Evolutionary conservation across 192 early-diverging fungal genomes (phyloP), one percentile per base, ranked within the genome.

Genomic region (Spinellus fusiger): DNA sequence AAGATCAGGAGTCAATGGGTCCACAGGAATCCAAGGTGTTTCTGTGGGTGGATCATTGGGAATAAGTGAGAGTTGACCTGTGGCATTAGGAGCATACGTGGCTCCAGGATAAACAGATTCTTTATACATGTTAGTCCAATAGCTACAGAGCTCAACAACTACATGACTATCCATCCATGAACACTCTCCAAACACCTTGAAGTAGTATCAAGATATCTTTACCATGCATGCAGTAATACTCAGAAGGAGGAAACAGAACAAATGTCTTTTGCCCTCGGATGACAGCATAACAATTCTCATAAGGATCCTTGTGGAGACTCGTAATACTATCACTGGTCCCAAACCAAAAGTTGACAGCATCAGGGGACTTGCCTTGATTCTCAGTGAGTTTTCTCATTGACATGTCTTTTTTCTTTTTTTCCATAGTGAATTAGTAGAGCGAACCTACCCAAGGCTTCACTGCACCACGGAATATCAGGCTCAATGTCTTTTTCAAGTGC

Each of bases 331-430:
- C 33, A 26, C 70, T 65, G 34, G 77, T 70, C 4, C 78, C 78
- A 54, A 75, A 80, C 78, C 78, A 80, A 52, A 80, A 80, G 54
- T 80, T 80, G 46, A 80, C 68, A 8, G 78, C 78, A 31, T 80
- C 78, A 0, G 78, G 78, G 9, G 49, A 18, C 32, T 56, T 59
- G 2, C 63, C 63, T 65, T 23, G 20, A 32, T 12, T 5, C 5
- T 22, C 3, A n/a, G 1, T 15, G 32, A 0, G 47, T 50, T 50
- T 26, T 37, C 29, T 22, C 15, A 16, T n/a, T 0, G 3, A 35
- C 1, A 34, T 50, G 37, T 6, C n/a, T 33, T 33, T 0, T 37
- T 56, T 1, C 15, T 33, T 33, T 9, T 9, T 25, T n/a, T n/a
- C n/a, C 18, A 22, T 34, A 8, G 5, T 15, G 16, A 55, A 18